Conservation (phyloP, 192 early-diverging fungal genomes). For the Obelidium mucronatum region DNA sequence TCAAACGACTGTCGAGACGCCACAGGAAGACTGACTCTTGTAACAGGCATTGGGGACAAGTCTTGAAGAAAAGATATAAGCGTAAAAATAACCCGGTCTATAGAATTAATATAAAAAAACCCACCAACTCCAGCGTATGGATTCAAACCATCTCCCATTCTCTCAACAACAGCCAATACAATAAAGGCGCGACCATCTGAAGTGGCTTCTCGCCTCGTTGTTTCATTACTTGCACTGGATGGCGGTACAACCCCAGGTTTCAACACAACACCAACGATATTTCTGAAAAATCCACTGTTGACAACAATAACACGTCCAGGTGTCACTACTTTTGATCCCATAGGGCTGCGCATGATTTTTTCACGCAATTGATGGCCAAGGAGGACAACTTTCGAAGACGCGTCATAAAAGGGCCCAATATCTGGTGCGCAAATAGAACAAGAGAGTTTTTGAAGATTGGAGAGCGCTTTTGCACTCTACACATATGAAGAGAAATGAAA, state of each 20-base stretch:
- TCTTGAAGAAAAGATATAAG: constrained; percentile 31
- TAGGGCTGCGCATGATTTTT: constrained; percentile 60
- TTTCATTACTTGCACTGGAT: constrained; percentile 4
- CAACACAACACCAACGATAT: constrained; percentile 70
- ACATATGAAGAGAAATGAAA: not conserved
- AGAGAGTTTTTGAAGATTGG: constrained; percentile 66
- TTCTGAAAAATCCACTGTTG: constrained; percentile 74
- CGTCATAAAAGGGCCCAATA: constrained; percentile 76
- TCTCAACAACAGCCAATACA: constrained; percentile 44
- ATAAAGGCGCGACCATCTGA: constrained; percentile 35
- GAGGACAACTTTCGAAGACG: constrained; percentile 58
- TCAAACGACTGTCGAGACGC: constrained; percentile 37
- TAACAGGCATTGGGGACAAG: constrained; percentile 64
- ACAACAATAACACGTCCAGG: constrained; percentile 81
- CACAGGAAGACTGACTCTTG: constrained; percentile 52
- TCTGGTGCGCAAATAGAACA: constrained; percentile 85
- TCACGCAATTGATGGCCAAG: constrained; percentile 65
- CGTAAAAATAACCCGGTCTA: not conserved
- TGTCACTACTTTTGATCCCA: constrained; percentile 69
- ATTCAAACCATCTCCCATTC: constrained; percentile 9
- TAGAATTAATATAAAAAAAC: not conserved
- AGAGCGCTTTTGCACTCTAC: constrained; percentile 67
- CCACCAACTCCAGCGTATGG: constrained; percentile 16
- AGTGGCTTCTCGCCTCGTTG: constrained; percentile 6
- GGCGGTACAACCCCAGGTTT: constrained; percentile 52